Conservation (phyloP, 495 filamentous ascomycete genomes). For the Hypoxylon cercidicola region DNA sequence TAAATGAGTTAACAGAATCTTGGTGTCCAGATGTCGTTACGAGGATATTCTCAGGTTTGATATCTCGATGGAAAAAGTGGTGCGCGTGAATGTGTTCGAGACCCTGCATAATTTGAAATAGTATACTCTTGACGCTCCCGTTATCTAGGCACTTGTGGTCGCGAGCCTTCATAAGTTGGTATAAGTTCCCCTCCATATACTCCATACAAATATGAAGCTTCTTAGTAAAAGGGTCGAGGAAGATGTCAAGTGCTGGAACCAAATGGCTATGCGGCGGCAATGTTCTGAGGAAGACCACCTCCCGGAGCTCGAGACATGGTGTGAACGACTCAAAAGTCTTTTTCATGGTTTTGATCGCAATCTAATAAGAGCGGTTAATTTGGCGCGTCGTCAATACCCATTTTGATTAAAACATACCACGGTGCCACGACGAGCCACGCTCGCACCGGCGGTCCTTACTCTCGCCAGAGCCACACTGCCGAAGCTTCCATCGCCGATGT, state of each 20-base stretch:
- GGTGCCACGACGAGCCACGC: constrained; percentile 88
- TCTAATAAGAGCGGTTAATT: constrained; percentile 64
- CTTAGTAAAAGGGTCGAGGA: constrained; percentile 93
- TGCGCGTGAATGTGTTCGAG: constrained; percentile 97
- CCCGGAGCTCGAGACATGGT: constrained; percentile 89
- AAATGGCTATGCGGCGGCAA: constrained; percentile 89
- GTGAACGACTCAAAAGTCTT: constrained; percentile 95
- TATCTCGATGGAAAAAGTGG: constrained; percentile 98
- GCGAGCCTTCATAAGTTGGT: constrained; percentile 97
- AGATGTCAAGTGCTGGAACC: constrained; percentile 97
- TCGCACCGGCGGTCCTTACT: constrained; percentile 87
- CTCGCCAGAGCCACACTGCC: constrained; percentile 93
- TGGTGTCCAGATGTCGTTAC: constrained; percentile 90
- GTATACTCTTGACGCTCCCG: constrained; percentile 93
- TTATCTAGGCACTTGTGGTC: constrained; percentile 94
- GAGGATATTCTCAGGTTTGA: constrained; percentile 99
- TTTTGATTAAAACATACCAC: constrained; percentile 70
- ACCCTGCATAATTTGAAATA: constrained; percentile 95
- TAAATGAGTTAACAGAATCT: constrained; percentile 82
- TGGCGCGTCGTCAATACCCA: constrained; percentile 2
- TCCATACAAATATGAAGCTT: constrained; percentile 99
- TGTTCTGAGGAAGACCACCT: constrained; percentile 94
- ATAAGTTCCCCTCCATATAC: constrained; percentile 99
- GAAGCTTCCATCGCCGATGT: constrained; percentile 98
- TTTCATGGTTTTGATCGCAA: constrained; percentile 99